Evolutionary conservation across 2,329 filamentous ascomycete species (phyloP).

Genomic region (Penicillium sp.): DNA sequence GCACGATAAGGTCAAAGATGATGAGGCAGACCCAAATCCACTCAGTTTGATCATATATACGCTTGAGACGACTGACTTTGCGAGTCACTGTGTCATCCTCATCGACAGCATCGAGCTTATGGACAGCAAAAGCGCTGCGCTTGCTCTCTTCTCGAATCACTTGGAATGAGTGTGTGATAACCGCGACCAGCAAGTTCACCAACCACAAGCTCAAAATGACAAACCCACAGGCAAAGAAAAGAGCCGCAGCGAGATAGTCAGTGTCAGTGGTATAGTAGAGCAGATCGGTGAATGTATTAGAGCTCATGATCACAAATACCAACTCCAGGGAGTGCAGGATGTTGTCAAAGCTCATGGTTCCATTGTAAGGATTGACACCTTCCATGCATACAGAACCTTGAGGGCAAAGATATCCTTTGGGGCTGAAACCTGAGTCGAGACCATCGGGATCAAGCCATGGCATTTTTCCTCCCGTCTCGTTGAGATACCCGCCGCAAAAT

Average conservation of each 20-base stretch:
- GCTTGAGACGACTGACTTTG: conserved; percentile 58
- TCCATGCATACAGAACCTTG: conserved; percentile 79
- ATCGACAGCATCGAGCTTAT: conserved; percentile 57
- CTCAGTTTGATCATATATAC: conserved; percentile 69
- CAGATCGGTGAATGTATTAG: conserved; percentile 92
- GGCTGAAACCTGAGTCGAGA: conserved; percentile 50
- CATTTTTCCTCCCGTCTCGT: conserved; percentile 54
- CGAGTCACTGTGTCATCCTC: conserved; percentile 37
- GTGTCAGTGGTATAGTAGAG: conserved; percentile 93
- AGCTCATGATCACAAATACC: conserved; percentile 97
- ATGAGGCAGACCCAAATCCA: conserved; percentile 81
- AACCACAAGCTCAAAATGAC: conserved; percentile 96
- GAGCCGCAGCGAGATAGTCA: conserved; percentile 80
- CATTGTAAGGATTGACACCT: conserved; percentile 73
- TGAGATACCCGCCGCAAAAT: conserved; percentile 83
- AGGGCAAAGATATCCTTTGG: conserved; percentile 88
- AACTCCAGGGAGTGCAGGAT: conserved; percentile 88
- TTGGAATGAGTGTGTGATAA: conserved; percentile 98
- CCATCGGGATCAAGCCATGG: conserved; percentile 68
- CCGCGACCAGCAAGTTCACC: conserved; percentile 88
- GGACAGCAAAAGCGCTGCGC: conserved; percentile 84
- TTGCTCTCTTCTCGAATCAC: conserved; percentile 96
- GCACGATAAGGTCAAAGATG: conserved; percentile 72
- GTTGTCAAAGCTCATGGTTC: conserved; percentile 92
- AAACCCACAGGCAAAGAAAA: conserved; percentile 72